Conservation (phyloP, 2,329 filamentous ascomycete species). For the Chaetoscypha palmicola region DNA sequence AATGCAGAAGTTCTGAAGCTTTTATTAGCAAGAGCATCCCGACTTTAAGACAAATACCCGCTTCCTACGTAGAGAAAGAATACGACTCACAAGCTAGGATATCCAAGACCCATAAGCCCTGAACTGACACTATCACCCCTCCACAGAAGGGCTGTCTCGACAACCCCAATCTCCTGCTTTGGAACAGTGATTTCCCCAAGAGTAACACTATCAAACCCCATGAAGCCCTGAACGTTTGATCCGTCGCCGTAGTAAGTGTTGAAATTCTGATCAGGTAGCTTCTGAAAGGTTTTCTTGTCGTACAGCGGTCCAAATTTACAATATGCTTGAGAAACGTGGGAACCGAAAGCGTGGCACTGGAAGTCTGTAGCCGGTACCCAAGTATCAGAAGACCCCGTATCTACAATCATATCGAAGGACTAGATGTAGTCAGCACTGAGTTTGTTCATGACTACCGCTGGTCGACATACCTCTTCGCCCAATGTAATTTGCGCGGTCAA, state of each 20-base stretch:
- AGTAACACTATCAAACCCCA: constrained; percentile 3
- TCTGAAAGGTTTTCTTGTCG: background rate
- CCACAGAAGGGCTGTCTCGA: constrained; percentile 35
- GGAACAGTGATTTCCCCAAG: constrained; percentile 3
- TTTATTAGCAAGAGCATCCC: background rate
- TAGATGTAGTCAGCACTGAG: constrained; percentile 10
- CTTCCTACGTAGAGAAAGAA: background rate
- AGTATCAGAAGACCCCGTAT: constrained; percentile 42
- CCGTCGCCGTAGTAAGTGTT: constrained; percentile 8
- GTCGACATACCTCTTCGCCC: background rate
- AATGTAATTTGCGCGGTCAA: background rate
- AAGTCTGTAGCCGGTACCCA: constrained; percentile 35
- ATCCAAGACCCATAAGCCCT: constrained; percentile 3
- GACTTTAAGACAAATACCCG: constrained; percentile 1
- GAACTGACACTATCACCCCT: constrained; percentile 36
- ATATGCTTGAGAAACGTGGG: constrained; percentile 15
- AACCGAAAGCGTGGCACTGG: constrained; percentile 34
- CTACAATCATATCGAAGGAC: constrained; percentile 35
- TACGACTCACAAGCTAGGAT: constrained; percentile 7
- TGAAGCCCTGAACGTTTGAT: background rate
- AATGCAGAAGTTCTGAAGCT: constrained; percentile 1
- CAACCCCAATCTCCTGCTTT: constrained; percentile 34
- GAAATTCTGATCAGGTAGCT: constrained; percentile 9
- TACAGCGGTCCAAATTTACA: constrained; percentile 7
- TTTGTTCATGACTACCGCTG: too few relatives aligned